These are phyloP conservation scores for Neltuma alba DNA, from an alignment of 306 rosid genomes.

Conservation along the genomic window DNA sequence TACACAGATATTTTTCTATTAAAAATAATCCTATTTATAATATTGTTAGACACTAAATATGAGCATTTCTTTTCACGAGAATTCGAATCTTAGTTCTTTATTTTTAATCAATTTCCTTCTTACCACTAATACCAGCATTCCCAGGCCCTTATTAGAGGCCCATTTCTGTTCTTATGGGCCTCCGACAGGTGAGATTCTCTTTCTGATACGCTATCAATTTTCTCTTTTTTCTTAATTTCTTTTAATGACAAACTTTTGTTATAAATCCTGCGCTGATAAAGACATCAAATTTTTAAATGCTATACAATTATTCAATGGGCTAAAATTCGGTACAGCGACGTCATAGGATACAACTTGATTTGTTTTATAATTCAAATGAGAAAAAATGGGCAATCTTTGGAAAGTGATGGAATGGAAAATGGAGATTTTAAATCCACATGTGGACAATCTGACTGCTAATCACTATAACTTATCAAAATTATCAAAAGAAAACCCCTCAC, in stretches of 20 bases:
- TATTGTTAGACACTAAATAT: too few relatives aligned
- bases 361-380: background rate
- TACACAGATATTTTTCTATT: too few relatives aligned
- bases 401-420: slow-evolving; percentile 34
- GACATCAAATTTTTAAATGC: too few relatives aligned
- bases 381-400: background rate
- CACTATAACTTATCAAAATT: slow-evolving; percentile 14
- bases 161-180: background rate
- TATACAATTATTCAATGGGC: background rate
- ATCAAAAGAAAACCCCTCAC: background rate
- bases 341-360: slow-evolving; percentile 1
- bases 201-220: background rate
- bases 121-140: too few relatives aligned
- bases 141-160: too few relatives aligned
- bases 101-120: too few relatives aligned
- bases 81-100: too few relatives aligned
- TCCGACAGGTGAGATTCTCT: background rate
- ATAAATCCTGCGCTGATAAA: background rate
- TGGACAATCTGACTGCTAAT: slow-evolving; percentile 3
- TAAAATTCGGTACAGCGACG: background rate
- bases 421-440: background rate
- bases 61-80: too few relatives aligned
- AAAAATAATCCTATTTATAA: too few relatives aligned
- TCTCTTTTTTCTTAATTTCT: too few relatives aligned
- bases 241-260: too few relatives aligned